phyloP scores from a whole-genome alignment of 352 stramenopile species.

The Phytophthora tubulina region DNA sequence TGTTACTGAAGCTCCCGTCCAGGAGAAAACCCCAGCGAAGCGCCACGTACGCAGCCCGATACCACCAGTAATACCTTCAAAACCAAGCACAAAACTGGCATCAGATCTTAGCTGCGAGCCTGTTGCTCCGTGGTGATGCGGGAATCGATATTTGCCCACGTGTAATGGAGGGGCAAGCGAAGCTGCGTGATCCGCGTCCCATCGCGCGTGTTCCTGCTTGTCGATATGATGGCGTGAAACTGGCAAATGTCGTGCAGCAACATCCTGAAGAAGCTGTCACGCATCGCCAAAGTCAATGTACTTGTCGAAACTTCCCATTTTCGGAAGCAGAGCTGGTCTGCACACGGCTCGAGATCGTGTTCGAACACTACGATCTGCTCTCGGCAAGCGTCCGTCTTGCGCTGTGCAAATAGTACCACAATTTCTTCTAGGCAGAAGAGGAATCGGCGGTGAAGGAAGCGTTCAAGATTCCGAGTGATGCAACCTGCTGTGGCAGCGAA shows the following conservation, averaged over 20 bases:
- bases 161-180: conserved; percentile 71
- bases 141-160: conserved; percentile 46
- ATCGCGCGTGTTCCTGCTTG: conserved; percentile 71
- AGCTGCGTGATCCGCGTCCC: conserved; percentile 79
- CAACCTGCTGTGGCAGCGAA: conserved; percentile 28
- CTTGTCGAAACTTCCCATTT: conserved; percentile 80
- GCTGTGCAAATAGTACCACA: conserved; percentile 78
- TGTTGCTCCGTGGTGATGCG: conserved; percentile 46
- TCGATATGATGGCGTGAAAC: conserved; percentile 74
- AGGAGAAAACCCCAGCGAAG: conserved; percentile 6
- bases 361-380: conserved; percentile 54
- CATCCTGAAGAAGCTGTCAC: conserved; percentile 77
- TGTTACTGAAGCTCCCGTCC: conserved; percentile 21
- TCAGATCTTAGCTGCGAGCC: conserved; percentile 31
- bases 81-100: conserved; percentile 5
- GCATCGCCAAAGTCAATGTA: conserved; percentile 74
- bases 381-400: conserved; percentile 70
- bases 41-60: conserved; percentile 30
- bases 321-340: conserved; percentile 46
- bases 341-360: conserved; percentile 68
- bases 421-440: conserved; percentile 84
- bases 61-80: conserved; percentile 3
- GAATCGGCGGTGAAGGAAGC: conserved; percentile 81
- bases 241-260: conserved; percentile 78
- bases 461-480: conserved; percentile 53